Conservation (phyloP, 768 basidiomycete species). For the Solioccasus polychromus region DNA sequence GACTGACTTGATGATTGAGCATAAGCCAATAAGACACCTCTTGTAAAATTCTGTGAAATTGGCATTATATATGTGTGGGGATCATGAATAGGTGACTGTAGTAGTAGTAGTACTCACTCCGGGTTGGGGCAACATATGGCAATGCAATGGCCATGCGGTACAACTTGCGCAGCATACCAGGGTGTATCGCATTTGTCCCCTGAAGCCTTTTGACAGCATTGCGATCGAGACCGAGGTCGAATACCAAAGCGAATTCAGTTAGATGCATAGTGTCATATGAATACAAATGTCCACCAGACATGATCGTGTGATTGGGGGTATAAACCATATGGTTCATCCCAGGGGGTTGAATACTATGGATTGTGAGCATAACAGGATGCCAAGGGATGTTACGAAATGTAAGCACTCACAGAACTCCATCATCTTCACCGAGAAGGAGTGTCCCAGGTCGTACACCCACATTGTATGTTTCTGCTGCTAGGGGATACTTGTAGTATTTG, state of each 20-base stretch:
- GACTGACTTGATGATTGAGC: too few species aligned
- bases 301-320: background rate
- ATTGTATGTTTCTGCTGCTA: background rate
- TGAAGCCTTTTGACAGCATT: background rate
- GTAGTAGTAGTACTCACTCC: too few species aligned
- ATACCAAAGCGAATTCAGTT: conserved; percentile 1
- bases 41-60: too few species aligned
- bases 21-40: too few species aligned
- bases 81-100: too few species aligned
- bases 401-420: background rate
- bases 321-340: background rate
- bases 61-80: too few species aligned
- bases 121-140: background rate
- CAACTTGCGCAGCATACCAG: background rate
- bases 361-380: too few species aligned
- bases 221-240: background rate
- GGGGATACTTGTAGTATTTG: background rate
- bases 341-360: conserved; percentile 11
- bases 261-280: conserved; percentile 5
- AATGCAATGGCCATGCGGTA: background rate
- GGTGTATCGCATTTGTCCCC: background rate
- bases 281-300: conserved; percentile 4
- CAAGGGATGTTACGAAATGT: background rate
- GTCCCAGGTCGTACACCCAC: background rate
- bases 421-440: background rate